phyloP scores from a whole-genome alignment of 2,329 filamentous ascomycete genomes.

The Aschersonia sp. region DNA sequence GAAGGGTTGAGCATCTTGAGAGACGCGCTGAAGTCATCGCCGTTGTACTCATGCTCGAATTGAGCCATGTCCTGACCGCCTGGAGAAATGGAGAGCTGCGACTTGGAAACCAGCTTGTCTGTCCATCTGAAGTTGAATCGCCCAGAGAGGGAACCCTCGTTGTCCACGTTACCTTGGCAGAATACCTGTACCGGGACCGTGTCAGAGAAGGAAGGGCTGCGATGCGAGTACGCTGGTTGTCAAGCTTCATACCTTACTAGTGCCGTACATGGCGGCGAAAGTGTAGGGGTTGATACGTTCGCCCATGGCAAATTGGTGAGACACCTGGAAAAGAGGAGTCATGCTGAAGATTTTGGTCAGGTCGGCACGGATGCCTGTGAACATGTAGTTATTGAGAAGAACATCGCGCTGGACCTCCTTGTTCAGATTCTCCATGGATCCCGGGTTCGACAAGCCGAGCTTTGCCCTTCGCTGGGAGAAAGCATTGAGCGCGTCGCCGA shows the following conservation, averaged over 20 bases:
- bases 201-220: neutral
- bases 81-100: conserved; percentile 71
- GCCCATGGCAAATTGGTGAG: conserved; percentile 91
- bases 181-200: conserved; percentile 50
- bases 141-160: conserved; percentile 73
- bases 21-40: conserved; percentile 83
- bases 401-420: conserved; percentile 94
- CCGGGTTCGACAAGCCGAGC: conserved; percentile 82
- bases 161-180: conserved; percentile 89
- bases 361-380: conserved; percentile 89
- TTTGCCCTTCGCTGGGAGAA: conserved; percentile 79
- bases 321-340: conserved; percentile 88
- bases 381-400: conserved; percentile 91
- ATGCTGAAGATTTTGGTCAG: conserved; percentile 94
- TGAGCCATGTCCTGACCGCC: conserved; percentile 78
- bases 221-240: neutral
- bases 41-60: conserved; percentile 90
- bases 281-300: conserved; percentile 89
- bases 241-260: conserved; percentile 54
- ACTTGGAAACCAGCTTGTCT: conserved; percentile 68
- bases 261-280: conserved; percentile 88
- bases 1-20: conserved; percentile 96
- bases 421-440: conserved; percentile 77
- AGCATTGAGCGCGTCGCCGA: conserved; percentile 65
- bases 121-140: conserved; percentile 91